A percentile compares a stretch with the other conserved stretches of the same genome.
Evolutionary conservation across 2,329 filamentous ascomycete species (phyloP).

Genomic region (Verticillium alfalfae): DNA sequence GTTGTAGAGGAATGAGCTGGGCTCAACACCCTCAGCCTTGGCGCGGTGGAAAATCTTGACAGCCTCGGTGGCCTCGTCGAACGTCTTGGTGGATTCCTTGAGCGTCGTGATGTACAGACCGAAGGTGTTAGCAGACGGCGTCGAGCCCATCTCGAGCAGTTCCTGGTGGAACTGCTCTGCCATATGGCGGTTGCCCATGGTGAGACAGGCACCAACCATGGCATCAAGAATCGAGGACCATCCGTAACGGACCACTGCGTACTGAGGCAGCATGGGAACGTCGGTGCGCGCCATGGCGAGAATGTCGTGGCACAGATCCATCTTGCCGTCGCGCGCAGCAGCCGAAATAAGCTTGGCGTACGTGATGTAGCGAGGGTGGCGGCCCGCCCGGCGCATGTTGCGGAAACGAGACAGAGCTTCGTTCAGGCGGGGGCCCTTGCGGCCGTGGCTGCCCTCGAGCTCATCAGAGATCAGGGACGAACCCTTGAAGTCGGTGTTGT

Average conservation of each 20-base stretch:
- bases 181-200: slow-evolving; percentile 70
- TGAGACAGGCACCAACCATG: slow-evolving; percentile 90
- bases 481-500: slow-evolving; percentile 87
- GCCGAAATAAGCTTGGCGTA: slow-evolving; percentile 93
- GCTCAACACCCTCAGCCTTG: slow-evolving; percentile 88
- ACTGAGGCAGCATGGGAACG: slow-evolving; percentile 78
- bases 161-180: slow-evolving; percentile 90
- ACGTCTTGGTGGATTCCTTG: slow-evolving; percentile 95
- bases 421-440: slow-evolving; percentile 66
- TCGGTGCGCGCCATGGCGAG: slow-evolving; percentile 85
- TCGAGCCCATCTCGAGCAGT: slow-evolving; percentile 80
- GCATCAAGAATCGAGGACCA: slow-evolving; percentile 96
- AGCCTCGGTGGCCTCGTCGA: slow-evolving; percentile 94
- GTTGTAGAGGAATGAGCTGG: slow-evolving; percentile 96
- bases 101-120: slow-evolving; percentile 98
- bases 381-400: slow-evolving; percentile 87
- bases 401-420: slow-evolving; percentile 80
- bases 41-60: slow-evolving; percentile 96
- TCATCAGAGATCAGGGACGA: slow-evolving; percentile 87
- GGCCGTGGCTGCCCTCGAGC: slow-evolving; percentile 73
- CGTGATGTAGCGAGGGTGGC: slow-evolving; percentile 91
- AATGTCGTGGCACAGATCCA: slow-evolving; percentile 79
- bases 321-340: slow-evolving; percentile 78
- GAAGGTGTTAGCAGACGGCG: slow-evolving; percentile 95
- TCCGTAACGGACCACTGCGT: slow-evolving; percentile 83